Evolutionary conservation across 169 alveolate genomes (phyloP).

Genomic region (Babesia ovis): DNA sequence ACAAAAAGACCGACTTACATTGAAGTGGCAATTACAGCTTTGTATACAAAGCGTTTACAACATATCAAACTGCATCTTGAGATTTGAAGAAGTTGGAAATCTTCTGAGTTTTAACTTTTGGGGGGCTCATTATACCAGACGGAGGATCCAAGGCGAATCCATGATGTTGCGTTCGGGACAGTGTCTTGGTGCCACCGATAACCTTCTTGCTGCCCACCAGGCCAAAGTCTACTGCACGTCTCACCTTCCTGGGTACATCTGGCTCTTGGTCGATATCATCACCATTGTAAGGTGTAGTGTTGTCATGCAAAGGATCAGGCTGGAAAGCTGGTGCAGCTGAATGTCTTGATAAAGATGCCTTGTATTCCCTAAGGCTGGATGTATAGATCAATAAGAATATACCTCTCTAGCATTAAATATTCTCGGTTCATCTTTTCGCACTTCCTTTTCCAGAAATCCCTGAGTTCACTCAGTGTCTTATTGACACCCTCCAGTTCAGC

Average conservation of each 20-base stretch:
- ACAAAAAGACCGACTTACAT: too few species aligned
- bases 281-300: neutral
- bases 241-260: neutral
- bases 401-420: slow-evolving; percentile 39
- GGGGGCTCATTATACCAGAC: neutral
- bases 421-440: slow-evolving; percentile 24
- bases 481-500: slow-evolving; percentile 39
- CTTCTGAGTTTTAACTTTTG: slow-evolving; percentile 7
- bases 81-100: slow-evolving; percentile 12
- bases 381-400: neutral
- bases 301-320: slow-evolving; percentile 12
- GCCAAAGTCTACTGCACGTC: slow-evolving; percentile 1
- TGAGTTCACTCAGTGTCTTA: slow-evolving; percentile 11
- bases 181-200: neutral
- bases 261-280: neutral
- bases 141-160: neutral
- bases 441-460: slow-evolving; percentile 41
- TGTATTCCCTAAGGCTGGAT: slow-evolving; percentile 35
- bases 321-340: neutral
- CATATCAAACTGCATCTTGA: neutral
- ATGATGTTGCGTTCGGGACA: neutral
- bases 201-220: neutral
- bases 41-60: too few species aligned
- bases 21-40: too few species aligned
- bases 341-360: neutral